These are phyloP conservation scores for Phytophthora cactorum DNA, from an alignment of 352 stramenopile genomes.

Conservation along the genomic window DNA sequence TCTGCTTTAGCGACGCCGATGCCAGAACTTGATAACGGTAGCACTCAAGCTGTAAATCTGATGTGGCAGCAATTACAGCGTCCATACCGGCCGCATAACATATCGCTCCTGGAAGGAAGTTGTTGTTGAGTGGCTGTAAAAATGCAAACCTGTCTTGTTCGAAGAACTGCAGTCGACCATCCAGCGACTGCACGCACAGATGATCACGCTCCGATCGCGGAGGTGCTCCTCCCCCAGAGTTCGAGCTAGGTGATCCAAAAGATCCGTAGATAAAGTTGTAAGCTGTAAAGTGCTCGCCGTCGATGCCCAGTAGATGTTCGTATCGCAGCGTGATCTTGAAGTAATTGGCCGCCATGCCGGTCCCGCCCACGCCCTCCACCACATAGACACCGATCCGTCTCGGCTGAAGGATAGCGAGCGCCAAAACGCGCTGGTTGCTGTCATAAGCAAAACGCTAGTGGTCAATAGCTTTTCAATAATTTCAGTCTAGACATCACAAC, in stretches of 20 bases:
- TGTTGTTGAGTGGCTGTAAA: constrained; percentile 81
- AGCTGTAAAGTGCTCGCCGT: constrained; percentile 91
- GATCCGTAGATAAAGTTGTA: constrained; percentile 89
- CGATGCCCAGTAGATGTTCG: constrained; percentile 85
- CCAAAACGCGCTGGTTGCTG: constrained; percentile 64
- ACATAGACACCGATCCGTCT: constrained; percentile 80
- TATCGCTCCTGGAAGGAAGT: constrained; percentile 81
- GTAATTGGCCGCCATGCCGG: constrained; percentile 79
- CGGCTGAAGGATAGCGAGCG: constrained; percentile 90
- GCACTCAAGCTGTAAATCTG: constrained; percentile 85
- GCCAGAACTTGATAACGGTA: constrained; percentile 89
- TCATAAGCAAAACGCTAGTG: constrained; percentile 2
- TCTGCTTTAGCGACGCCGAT: constrained; percentile 75
- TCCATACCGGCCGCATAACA: constrained; percentile 85
- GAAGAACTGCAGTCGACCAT: constrained; percentile 92
- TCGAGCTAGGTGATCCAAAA: constrained; percentile 58
- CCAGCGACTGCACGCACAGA: constrained; percentile 91
- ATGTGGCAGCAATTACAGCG: constrained; percentile 81
- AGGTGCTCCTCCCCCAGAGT: constrained; percentile 15
- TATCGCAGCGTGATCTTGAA: constrained; percentile 86
- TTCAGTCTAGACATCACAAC: constrained; percentile 17
- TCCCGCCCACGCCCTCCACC: constrained; percentile 78
- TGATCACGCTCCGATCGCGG: constrained; percentile 63
- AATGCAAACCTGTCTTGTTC: constrained; percentile 92
- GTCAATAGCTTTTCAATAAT: constrained; percentile 7